These are phyloP conservation scores for Lachnellula willkommii DNA, from an alignment of 2,329 filamentous ascomycete genomes.

Conservation along the genomic window DNA sequence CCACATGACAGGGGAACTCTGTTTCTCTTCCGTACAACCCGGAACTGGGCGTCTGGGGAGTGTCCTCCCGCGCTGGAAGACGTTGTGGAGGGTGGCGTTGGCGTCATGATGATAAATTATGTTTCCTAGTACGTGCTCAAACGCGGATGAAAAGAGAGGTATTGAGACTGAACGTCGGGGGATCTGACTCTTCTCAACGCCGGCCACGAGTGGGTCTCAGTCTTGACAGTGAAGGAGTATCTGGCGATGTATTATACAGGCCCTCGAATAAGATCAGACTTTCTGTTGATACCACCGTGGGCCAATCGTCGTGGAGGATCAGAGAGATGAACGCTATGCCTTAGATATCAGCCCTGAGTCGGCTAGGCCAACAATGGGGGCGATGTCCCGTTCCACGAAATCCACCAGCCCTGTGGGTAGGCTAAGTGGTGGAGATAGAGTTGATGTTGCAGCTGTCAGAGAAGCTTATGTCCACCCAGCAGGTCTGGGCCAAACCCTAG, in stretches of 20 bases:
- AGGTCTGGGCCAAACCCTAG: constrained; percentile 8
- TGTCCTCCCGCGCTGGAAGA: constrained; percentile 68
- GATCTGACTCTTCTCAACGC: constrained; percentile 10
- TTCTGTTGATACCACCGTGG: constrained; percentile 11
- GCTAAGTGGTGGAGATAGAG: constrained; percentile 24
- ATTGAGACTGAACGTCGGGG: not conserved
- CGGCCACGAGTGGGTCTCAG: constrained; percentile 14
- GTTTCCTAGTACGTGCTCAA: constrained; percentile 12
- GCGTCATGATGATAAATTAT: constrained; percentile 51
- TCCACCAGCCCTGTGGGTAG: constrained; percentile 8
- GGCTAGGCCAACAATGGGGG: constrained; percentile 15
- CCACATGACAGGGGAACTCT: constrained; percentile 86
- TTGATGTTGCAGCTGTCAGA: constrained; percentile 22
- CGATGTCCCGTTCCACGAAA: constrained; percentile 11
- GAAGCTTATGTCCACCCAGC: constrained; percentile 25
- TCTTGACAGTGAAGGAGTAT: constrained; percentile 9
- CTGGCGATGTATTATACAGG: not conserved
- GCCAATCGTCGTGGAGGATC: constrained; percentile 15
- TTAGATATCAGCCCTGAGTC: constrained; percentile 12
- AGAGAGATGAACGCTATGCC: constrained; percentile 4
- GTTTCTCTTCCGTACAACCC: constrained; percentile 87
- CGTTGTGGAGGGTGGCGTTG: constrained; percentile 71
- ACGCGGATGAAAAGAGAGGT: constrained; percentile 7
- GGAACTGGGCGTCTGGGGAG: constrained; percentile 80
- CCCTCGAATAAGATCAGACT: not conserved